Evolutionary conservation across 2,329 filamentous ascomycete genomes (phyloP), one percentile per base, ranked within the genome.

Genomic region (Trichoderma sp.): DNA sequence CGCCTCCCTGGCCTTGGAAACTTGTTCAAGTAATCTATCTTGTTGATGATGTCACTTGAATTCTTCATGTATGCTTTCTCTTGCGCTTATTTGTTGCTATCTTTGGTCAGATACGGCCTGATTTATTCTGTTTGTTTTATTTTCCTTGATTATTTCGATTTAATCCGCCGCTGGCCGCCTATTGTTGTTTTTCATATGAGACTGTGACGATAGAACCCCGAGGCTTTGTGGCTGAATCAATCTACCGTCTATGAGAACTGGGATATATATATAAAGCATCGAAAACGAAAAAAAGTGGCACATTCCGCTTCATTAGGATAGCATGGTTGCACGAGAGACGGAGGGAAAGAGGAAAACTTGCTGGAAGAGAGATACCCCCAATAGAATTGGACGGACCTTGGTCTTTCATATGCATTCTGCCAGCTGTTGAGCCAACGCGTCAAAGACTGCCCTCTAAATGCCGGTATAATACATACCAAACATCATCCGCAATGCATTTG

Each of bases 301-400:
- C 24, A 16, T 29, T 27, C 3, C 8, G 27, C 31, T 21, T 56
- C 9, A 21, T 18, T 29, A 59, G 45, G 4, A 74, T 31, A 21
- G 21, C 18, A 24, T 60, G 33, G 16, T 16, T n/a, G 62, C 9
- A 33, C 9, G 45, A 62, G 77, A 77, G 77, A 76, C 56, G 73
- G 76, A 71, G 76, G 78, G 73, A 78, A 77, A 78, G 77, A 80
- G 77, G 1, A 27, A 56, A 53, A n/a, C 4, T 77, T 77, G 75
- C 69, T 78, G 75, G 78, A 77, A 79, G 78, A 78, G 76, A 81
- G 78, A 83, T 81, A 81, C 74, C 79, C 80, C 79, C 76, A 79
- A 72, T 64, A 65, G 76, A 79, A 80, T 80, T 53, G 67, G 62
- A 66, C 78, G 78, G 77, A 80, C 76, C 75, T 78, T 79, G 79